Conservation (phyloP, 805 yeast species). For the Scheffersomyces amazonensis region DNA sequence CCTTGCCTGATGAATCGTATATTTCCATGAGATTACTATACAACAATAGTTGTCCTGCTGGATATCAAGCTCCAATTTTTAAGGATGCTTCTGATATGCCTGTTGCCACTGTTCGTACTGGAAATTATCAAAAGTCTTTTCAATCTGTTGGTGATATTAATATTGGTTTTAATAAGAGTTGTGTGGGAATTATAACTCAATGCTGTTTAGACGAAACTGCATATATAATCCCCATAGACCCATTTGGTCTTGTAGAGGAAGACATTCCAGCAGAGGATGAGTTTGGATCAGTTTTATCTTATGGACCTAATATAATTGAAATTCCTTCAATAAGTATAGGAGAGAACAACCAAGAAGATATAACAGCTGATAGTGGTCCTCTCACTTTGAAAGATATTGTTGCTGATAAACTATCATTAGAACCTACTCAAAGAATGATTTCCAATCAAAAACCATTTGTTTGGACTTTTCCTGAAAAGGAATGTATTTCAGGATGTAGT, state of each 20-base stretch:
- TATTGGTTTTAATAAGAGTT: conserved; percentile 4
- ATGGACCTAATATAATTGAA: too few species aligned
- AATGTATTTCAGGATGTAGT: conserved; percentile 1
- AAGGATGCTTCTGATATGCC: conserved; percentile 39
- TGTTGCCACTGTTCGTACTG: conserved; percentile 29
- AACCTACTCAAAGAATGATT: background rate
- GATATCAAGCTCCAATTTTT: conserved; percentile 49
- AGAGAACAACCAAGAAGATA: too few species aligned
- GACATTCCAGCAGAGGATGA: too few species aligned
- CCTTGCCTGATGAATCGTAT: conserved; percentile 46
- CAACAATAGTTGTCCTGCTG: conserved; percentile 44
- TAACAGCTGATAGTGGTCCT: too few species aligned
- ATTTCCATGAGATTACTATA: conserved; percentile 48
- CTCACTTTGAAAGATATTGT: conserved; percentile 21
- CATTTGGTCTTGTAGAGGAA: too few species aligned
- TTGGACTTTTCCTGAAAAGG: too few species aligned
- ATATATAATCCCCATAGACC: too few species aligned
- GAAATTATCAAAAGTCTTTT: background rate
- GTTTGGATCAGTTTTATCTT: too few species aligned
- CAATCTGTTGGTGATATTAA: conserved; percentile 6
- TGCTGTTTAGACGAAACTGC: too few species aligned
- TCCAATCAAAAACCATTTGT: conserved; percentile 2
- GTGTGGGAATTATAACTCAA: too few species aligned
- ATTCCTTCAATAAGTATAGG: too few species aligned
- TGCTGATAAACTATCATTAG: conserved; percentile 9